Base-by-base conservation (phyloP, 164 flowering plant genomes). In the Chimonanthus praecox region DNA sequence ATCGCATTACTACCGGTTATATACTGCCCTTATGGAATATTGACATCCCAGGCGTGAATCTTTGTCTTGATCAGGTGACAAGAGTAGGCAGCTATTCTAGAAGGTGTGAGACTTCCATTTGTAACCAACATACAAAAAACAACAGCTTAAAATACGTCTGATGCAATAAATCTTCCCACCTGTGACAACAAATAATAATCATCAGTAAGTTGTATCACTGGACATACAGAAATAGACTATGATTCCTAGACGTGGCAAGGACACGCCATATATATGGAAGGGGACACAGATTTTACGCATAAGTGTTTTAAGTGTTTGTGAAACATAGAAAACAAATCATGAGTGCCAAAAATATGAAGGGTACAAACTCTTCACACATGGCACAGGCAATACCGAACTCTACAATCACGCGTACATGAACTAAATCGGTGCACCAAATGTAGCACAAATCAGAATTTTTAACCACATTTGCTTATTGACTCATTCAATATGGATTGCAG, bases 181-280 rank as follows among this genome's bases (percentile, higher is more conserved):
- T 58, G 76, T n/a, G 54, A 48, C 15, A 54, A 50, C 44, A 47
- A 58, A 77, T 64, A 58, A 54, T 33, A 63, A 15, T 62, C 58
- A 9, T 47, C 47, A 61, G 61, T 66, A 4, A 66, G 5, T 44
- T 66, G 68, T 13, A 66, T 45, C 20, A 16, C n/a, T 8, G 3
- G 16, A 16, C 60, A 15, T 2, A 51, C 13, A 11, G 45, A 21
- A 50, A 68, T 6, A 15, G 7, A 47, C 21, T 7, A 46, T 48
- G 7, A 68, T 13, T 10, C 47, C 20, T 6, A 47, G 15, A 7
- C 9, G 8, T 8, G 47, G 47, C 0, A 68, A 11, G 5, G 8
- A 66, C 10, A 33, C 33, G 33, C 33, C 33, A 33, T 33, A 33
- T 33, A 33, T 33, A 33, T 33, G 33, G 33, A 33, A 33, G 33